A percentile compares a stretch with the other conserved stretches of the same genome.
These are phyloP conservation scores for Aspergillus quadrilineatus DNA, from an alignment of 2,329 filamentous ascomycete species.

Conservation along the genomic window DNA sequence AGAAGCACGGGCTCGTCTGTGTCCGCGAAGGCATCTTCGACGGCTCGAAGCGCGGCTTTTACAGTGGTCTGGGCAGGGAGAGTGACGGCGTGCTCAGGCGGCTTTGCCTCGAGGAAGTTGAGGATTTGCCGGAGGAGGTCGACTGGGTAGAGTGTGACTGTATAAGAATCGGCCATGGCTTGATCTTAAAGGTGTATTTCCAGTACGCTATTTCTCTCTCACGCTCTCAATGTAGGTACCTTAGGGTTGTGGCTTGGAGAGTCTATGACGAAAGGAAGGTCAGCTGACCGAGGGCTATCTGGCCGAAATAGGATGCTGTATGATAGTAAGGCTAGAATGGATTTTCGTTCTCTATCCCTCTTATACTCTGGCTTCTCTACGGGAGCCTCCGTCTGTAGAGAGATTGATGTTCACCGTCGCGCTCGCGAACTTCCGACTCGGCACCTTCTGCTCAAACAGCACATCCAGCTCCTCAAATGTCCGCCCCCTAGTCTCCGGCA, in stretches of 20 bases:
- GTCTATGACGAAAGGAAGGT: too few relatives aligned
- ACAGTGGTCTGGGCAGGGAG: background rate
- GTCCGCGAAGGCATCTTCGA: background rate
- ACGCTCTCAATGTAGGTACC: background rate
- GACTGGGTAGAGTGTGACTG: background rate
- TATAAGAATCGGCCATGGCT: background rate
- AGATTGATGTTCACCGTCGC: too few relatives aligned
- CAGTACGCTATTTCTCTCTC: background rate
- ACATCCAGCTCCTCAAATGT: slow-evolving; percentile 34
- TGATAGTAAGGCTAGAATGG: too few relatives aligned
- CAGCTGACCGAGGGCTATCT: too few relatives aligned
- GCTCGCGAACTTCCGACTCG: slow-evolving; percentile 28
- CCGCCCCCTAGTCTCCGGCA: slow-evolving; percentile 33
- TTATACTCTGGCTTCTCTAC: too few relatives aligned
- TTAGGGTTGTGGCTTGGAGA: too few relatives aligned
- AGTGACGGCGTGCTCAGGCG: background rate
- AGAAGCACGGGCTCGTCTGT: background rate
- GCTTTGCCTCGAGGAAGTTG: background rate
- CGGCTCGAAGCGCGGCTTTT: background rate
- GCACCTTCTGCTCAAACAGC: slow-evolving; percentile 27
- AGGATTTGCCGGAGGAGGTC: background rate
- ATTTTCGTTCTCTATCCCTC: too few relatives aligned
- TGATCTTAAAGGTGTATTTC: background rate
- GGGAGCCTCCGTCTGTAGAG: too few relatives aligned
- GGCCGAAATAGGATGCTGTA: too few relatives aligned